Evolutionary conservation across 345 rosid genomes (phyloP).

Genomic region (Corchorus olitorius): DNA sequence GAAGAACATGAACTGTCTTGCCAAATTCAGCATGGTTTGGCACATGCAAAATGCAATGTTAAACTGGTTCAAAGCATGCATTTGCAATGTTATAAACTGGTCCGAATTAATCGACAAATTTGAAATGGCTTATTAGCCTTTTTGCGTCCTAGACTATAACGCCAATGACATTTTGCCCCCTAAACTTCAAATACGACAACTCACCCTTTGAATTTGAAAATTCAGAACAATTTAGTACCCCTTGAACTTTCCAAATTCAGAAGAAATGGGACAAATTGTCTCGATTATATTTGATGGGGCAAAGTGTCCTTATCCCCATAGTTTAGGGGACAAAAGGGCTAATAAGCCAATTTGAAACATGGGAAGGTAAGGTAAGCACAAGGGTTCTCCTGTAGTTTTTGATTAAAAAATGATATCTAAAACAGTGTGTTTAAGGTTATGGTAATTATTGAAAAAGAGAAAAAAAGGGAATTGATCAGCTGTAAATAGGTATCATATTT

Average conservation of each 20-base stretch:
- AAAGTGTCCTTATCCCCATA: no score
- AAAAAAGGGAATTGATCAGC: background rate
- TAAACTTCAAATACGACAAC: no score
- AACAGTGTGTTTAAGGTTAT: background rate
- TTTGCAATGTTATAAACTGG: background rate
- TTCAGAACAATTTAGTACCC: no score
- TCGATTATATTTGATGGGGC: no score
- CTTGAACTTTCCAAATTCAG: no score
- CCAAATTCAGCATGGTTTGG: background rate
- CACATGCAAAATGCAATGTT: background rate
- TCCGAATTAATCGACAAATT: background rate
- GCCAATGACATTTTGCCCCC: no score
- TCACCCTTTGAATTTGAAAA: no score
- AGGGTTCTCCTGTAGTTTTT: background rate
- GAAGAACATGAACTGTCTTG: background rate
- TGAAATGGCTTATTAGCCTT: no score
- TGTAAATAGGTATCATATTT: background rate
- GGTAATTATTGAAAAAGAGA: background rate
- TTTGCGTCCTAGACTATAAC: no score
- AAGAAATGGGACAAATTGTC: no score
- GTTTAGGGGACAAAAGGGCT: no score
- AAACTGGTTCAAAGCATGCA: background rate
- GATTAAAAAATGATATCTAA: background rate
- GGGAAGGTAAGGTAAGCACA: background rate
- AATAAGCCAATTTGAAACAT: no score